These are phyloP conservation scores for Neohortaea acidophila DNA, from an alignment of 495 filamentous ascomycete species.

Conservation along the genomic window DNA sequence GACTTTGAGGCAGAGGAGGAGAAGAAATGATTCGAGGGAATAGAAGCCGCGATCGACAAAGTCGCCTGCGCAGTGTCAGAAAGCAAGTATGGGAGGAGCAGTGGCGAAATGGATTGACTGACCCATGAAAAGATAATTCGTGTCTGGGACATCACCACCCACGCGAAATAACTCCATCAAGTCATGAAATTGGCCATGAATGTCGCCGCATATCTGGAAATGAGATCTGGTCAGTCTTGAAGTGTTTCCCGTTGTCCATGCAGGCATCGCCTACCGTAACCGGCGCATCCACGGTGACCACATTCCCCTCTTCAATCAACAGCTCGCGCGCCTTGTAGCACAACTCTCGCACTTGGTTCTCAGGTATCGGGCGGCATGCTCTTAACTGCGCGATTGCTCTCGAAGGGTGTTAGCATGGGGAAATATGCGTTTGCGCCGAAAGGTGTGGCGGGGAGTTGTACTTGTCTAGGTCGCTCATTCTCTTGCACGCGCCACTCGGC, in stretches of 20 bases:
- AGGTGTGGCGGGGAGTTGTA: constrained; percentile 26
- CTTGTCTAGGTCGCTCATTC: constrained; percentile 80
- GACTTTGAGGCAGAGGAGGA: constrained; percentile 90
- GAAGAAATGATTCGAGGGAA: constrained; percentile 87
- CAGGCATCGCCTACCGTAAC: constrained; percentile 51
- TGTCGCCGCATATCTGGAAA: constrained; percentile 81
- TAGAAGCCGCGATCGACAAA: constrained; percentile 98
- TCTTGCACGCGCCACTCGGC: constrained; percentile 18
- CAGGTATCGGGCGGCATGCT: constrained; percentile 90
- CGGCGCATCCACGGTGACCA: constrained; percentile 87
- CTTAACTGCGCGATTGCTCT: constrained; percentile 90
- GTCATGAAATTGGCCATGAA: constrained; percentile 71
- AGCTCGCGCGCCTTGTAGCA: constrained; percentile 97
- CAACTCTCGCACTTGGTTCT: constrained; percentile 84
- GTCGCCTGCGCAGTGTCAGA: constrained; percentile 42
- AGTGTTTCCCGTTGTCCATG: not conserved
- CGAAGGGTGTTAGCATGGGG: constrained; percentile 13
- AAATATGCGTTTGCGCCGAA: not conserved
- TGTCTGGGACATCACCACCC: constrained; percentile 88
- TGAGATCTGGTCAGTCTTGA: not conserved
- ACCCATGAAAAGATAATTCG: constrained; percentile 79
- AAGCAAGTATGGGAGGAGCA: constrained; percentile 13
- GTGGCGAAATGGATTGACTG: not conserved
- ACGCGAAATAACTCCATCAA: constrained; percentile 97
- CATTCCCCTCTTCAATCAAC: constrained; percentile 94